Evolutionary conservation across 768 basidiomycete genomes (phyloP).

Genomic region (Galerina marginata): DNA sequence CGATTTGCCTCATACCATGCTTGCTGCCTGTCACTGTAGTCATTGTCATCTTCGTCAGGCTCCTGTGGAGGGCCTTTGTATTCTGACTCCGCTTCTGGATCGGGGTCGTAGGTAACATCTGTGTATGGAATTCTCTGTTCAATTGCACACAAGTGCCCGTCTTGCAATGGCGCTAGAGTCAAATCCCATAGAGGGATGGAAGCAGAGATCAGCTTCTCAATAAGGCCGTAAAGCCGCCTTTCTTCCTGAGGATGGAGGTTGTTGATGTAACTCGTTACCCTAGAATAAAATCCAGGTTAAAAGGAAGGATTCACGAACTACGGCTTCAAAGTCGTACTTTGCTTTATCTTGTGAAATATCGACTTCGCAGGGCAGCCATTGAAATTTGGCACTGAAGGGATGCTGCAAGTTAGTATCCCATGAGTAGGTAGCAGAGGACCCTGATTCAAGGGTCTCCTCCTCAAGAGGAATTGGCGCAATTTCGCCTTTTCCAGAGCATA

Average conservation of each 20-base stretch:
- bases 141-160: too few species aligned
- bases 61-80: constrained; percentile 23
- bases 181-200: too few species aligned
- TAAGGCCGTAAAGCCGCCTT: too few species aligned
- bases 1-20: constrained; percentile 18
- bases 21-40: constrained; percentile 15
- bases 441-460: background rate
- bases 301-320: too few species aligned
- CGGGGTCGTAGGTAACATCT: constrained; percentile 20
- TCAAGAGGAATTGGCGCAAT: constrained; percentile 18
- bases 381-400: constrained; percentile 30
- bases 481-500: constrained; percentile 26
- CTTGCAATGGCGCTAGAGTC: too few species aligned
- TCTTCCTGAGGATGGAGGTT: too few species aligned
- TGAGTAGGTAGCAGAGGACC: background rate
- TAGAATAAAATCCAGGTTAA: too few species aligned
- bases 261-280: too few species aligned
- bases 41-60: constrained; percentile 24
- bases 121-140: constrained; percentile 17
- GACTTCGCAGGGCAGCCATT: constrained; percentile 35
- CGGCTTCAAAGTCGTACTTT: constrained; percentile 16
- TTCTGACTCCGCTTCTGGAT: constrained; percentile 16
- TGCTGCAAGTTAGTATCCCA: background rate
- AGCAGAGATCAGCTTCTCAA: too few species aligned
- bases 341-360: constrained; percentile 26